These are phyloP conservation scores for Tuber borchii DNA, from an alignment of 495 filamentous ascomycete species.

Conservation along the genomic window DNA sequence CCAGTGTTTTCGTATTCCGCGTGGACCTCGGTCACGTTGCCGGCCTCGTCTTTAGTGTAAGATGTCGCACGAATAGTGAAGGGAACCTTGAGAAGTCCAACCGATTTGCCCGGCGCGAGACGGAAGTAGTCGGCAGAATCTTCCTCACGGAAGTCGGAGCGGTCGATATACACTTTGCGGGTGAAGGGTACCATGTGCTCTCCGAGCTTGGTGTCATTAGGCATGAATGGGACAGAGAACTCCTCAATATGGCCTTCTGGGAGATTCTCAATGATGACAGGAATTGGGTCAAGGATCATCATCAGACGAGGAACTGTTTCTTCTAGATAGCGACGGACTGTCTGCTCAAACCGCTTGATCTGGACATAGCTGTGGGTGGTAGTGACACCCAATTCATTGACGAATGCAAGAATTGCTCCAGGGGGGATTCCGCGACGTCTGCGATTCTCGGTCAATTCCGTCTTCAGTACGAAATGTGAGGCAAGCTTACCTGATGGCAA, in stretches of 20 bases:
- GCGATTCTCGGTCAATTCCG: constrained; percentile 25
- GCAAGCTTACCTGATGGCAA: constrained; percentile 51
- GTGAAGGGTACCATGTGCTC: constrained; percentile 63
- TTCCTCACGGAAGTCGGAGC: constrained; percentile 80
- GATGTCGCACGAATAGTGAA: constrained; percentile 73
- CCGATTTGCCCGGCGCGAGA: constrained; percentile 79
- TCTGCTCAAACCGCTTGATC: constrained; percentile 66
- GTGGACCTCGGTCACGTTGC: constrained; percentile 61
- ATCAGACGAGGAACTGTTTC: constrained; percentile 75
- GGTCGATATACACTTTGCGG: constrained; percentile 85
- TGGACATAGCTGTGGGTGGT: constrained; percentile 67
- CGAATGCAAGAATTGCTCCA: constrained; percentile 76
- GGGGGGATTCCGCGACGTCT: constrained; percentile 72
- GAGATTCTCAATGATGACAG: constrained; percentile 66
- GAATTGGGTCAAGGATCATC: constrained; percentile 67
- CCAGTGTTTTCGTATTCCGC: constrained; percentile 61
- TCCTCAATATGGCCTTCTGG: constrained; percentile 59
- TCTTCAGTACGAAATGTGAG: neutral
- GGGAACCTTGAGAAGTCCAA: constrained; percentile 78
- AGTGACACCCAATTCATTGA: constrained; percentile 83
- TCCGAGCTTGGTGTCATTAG: constrained; percentile 64
- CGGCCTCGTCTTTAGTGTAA: constrained; percentile 65
- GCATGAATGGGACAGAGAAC: constrained; percentile 63
- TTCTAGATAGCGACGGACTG: constrained; percentile 74
- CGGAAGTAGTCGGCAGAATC: constrained; percentile 87